phyloP scores from a whole-genome alignment of 2,329 filamentous ascomycete genomes.

The Graphilbum sp. region DNA sequence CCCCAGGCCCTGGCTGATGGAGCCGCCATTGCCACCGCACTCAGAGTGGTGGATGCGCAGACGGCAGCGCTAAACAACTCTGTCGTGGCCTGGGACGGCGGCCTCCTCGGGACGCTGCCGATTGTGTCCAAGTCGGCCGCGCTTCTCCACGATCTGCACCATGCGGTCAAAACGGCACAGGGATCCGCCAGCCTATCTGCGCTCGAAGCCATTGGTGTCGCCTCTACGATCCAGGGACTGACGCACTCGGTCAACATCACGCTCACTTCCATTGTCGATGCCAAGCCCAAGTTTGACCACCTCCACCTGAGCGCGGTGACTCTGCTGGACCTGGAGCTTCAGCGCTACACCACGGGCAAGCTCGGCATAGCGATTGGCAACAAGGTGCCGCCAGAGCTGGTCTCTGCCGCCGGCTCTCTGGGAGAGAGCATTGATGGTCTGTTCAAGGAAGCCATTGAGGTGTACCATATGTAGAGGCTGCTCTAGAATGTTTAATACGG shows the following conservation, averaged over 20 bases:
- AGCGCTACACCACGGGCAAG: neutral
- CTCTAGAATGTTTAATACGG: no score
- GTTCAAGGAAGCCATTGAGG: neutral
- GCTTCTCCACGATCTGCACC: neutral
- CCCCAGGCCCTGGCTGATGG: neutral
- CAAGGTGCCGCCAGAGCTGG: neutral
- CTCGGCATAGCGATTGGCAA: neutral
- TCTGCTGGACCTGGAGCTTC: neutral
- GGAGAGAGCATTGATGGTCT: neutral
- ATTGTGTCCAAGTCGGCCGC: neutral
- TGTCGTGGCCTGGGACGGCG: neutral
- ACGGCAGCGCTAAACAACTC: neutral
- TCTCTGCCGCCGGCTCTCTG: neutral
- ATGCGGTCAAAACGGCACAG: neutral
- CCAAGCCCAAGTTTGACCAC: neutral
- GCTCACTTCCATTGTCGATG: neutral
- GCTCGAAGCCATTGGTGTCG: neutral
- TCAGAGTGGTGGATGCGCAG: neutral
- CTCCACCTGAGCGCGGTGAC: neutral
- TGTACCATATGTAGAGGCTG: neutral
- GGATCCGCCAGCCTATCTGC: neutral
- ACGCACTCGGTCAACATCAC: neutral
- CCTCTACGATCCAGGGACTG: neutral
- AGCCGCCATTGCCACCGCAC: neutral
- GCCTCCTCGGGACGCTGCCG: neutral